Percentiles rank a stretch among this genome's conserved stretches.
These are phyloP conservation scores for Populus hybrid DNA, from an alignment of 441 rosid genomes.

Conservation along the genomic window DNA sequence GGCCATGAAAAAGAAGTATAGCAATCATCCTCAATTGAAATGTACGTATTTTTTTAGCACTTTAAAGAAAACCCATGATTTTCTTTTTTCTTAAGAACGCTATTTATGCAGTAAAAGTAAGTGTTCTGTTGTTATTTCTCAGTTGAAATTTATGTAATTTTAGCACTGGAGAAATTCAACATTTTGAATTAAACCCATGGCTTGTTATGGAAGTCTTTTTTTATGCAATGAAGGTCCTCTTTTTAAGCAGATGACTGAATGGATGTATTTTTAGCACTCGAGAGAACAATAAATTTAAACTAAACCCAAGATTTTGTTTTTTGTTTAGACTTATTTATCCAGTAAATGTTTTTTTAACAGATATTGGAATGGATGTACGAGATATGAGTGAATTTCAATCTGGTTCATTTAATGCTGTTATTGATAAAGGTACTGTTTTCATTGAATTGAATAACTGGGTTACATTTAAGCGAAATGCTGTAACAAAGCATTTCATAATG, in stretches of 20 bases:
- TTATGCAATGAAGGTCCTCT: not conserved
- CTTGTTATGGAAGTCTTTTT: too few relatives aligned
- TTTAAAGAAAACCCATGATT: not conserved
- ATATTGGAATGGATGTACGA: conserved; percentile 71
- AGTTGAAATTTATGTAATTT: not conserved
- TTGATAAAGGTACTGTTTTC: conserved; percentile 63
- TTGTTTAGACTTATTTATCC: not conserved
- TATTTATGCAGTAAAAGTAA: too few relatives aligned
- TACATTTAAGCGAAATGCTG: not conserved
- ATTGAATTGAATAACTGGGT: not conserved
- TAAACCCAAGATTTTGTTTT: not conserved
- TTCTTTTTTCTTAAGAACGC: not conserved
- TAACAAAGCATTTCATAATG: conserved; percentile 10
- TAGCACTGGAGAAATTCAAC: not conserved
- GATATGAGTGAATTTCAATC: conserved; percentile 59
- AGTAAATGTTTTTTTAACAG: conserved; percentile 22
- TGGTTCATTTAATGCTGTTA: conserved; percentile 65
- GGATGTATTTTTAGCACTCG: not conserved
- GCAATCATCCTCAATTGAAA: conserved; percentile 58
- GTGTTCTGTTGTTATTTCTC: not conserved
- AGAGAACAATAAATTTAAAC: not conserved
- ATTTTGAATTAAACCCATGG: not conserved
- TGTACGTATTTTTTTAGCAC: conserved; percentile 36
- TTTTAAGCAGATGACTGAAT: not conserved
- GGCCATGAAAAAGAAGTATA: conserved; percentile 55